Base-by-base conservation (phyloP, 2,329 filamentous ascomycete species). In the Chaetomiaceae sp. region DNA sequence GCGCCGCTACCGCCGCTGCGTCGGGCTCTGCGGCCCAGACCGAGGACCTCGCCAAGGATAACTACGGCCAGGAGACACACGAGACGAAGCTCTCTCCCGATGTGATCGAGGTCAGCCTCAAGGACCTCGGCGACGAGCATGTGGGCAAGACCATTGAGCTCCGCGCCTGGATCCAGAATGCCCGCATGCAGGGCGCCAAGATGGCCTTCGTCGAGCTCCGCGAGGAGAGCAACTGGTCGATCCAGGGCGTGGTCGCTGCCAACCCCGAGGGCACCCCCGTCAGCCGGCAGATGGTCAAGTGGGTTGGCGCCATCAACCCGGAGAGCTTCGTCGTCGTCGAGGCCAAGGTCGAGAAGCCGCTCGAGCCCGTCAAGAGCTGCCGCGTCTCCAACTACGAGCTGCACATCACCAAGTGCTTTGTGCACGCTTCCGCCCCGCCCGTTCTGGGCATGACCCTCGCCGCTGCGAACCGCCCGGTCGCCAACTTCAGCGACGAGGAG, bases 281-380 rank as follows among this genome's bases (percentile, higher is more conserved):
- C 33, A 87, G 82, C 55, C 85, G 84, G 67, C 89, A 88, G 70
- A 97, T 97, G 92, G 88, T 96, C 66, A 97, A 97, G 73, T 97
- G 87, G 82, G 83, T 86, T 44, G 82, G 81, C 42, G 78, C 74
- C 38, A 72, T 96, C 59, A 86, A 82, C 64, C 77, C 85, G 40
- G 92, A 96, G 75, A 89, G 86, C 60, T 90, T 87, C 61, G 83
- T 96, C 21, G 74, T 84, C 35, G 83, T 96, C 54, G 87, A 95
- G 63, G 93, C 86, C 58, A 73, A 78, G 27, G 85, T 97, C 47
- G 81, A 90, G 75, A 86, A 86, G 72, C 87, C 91, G 0, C 78
- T 86, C 19, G 89, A 95, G 65, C 87, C 89, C 3, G 87, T 97
- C 67, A 93, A 95, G 73, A 93, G 88, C 64, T 88, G 88, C 52